Evolutionary conservation across 768 basidiomycete genomes (phyloP), one percentile per base, ranked within the genome.

Genomic region (Xerocomellus dryophilus): DNA sequence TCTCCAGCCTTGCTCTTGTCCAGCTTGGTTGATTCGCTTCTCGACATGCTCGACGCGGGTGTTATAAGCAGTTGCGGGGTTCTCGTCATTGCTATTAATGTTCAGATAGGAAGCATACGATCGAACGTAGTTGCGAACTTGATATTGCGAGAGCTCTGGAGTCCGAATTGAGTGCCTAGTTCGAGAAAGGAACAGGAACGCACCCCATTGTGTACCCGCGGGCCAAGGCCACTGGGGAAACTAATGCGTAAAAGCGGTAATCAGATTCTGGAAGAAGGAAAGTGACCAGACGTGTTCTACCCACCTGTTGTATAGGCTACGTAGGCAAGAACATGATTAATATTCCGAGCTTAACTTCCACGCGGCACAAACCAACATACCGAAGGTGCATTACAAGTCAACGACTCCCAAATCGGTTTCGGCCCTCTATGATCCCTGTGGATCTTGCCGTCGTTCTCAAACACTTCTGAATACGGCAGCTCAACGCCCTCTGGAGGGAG

Each of bases 31-130:
- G n/a, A 62, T 47, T 0, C 67, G 59, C 52, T 80, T 81, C 53
- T 78, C 71, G 29, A 76, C 65, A 12, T 62, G 64, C 50, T 81
- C 78, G 7, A 81, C 78, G 10, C 79, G 75, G 0, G 79, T 81
- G 61, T 77, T 76, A 63, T 76, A 80, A 3, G 72, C 71, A 2
- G 72, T 53, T 21, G 71, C 61, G 0, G 69, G 66, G 49, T 72
- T 77, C 8, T 65, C 62, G 47, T 79, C 78, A 48, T 80, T 59
- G 35, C 57, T 59, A 11, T 59, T 60, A 17, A 60, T 34, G 25
- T 45, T 45, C 7, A 59, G 51, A 23, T 49, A 59, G 8, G 58
- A 59, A 11, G 58, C 47, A 21, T 60, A 60, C 15, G 58, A 59
- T 14, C 58, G 51, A 45, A 59, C 14, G 20, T 81, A 76, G 39